Base-by-base conservation (phyloP, 192 early-diverging fungal genomes). In the Lunasporangiospora selenospora region DNA sequence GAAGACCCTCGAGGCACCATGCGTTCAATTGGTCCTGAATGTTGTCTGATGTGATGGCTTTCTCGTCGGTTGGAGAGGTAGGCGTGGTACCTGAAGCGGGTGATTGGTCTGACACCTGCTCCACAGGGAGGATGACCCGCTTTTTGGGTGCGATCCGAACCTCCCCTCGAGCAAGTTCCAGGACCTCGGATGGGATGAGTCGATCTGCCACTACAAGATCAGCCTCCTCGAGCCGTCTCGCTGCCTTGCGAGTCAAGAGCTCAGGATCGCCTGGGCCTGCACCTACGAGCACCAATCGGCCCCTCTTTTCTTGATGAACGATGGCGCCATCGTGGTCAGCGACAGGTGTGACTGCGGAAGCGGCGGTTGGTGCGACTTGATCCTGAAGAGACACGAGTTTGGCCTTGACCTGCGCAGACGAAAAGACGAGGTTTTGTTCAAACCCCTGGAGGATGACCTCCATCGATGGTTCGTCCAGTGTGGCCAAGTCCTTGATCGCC, bases 161-260 rank as follows among this genome's bases (percentile, higher is more conserved):
- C 58, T 89, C 87, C 53, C 85, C 84, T 30, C 64, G 65, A 36
- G 75, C 70, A 13, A 81, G 40, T 21, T 70, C 78, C 19, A 89
- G 61, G 15, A 86, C 78, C 8, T 85, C 71, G 39, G 77, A 45
- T 23, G 91, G 88, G 31, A 95, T 85, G 41, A 93, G 75, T 48
- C 87, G 84, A 77, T 98, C 96, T 19, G 89, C 84, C 1, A 98
- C 81, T 12, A 96, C 87, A n/a, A 93, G 75, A 56, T 96, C 93
- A 4, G 93, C 93, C n/a, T 75, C 73, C 18, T 73, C 65, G 23
- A 98, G 58, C 24, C 80, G 77, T 15, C 71, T 37, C 4, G 77
- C 79, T 7, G 95, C 93, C 30, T 84, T 86, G 40, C 85, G 69
- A 2, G 94, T 95, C 46, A 98, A 75, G 13, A 94, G 80, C 26